A percentile compares a stretch with the other conserved stretches of the same genome.
Evolutionary conservation across 768 basidiomycete species (phyloP).

Genomic region (Pulveroboletus sp.): DNA sequence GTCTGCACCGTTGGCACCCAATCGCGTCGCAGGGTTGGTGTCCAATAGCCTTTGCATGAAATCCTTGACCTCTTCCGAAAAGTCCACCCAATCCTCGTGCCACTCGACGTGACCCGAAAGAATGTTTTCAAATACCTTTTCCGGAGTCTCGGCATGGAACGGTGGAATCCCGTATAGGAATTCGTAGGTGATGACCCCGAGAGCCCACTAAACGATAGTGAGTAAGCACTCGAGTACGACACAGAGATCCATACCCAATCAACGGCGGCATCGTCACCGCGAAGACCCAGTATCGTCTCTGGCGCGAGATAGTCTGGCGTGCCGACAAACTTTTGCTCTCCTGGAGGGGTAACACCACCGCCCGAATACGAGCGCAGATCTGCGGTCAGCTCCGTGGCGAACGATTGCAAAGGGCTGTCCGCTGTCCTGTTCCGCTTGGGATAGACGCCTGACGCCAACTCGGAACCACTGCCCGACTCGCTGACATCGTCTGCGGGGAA

Average conservation of each 20-base stretch:
- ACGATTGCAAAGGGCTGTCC: constrained; percentile 83
- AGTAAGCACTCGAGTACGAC: constrained; percentile 11
- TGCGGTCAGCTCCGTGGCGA: constrained; percentile 79
- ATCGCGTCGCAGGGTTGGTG: constrained; percentile 69
- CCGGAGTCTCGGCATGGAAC: constrained; percentile 95
- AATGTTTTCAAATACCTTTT: constrained; percentile 98
- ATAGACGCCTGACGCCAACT: constrained; percentile 59
- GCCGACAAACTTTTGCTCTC: constrained; percentile 92
- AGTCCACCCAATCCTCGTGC: constrained; percentile 92
- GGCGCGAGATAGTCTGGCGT: constrained; percentile 98
- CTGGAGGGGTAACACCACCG: constrained; percentile 65
- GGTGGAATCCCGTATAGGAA: constrained; percentile 96
- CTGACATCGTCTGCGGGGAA: constrained; percentile 73
- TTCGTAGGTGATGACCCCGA: constrained; percentile 97
- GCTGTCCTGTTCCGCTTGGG: constrained; percentile 46
- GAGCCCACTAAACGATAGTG: constrained; percentile 73
- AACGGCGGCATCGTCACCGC: constrained; percentile 91
- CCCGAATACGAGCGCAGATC: constrained; percentile 70
- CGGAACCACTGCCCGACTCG: constrained; percentile 84
- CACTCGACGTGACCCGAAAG: constrained; percentile 91
- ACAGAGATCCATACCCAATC: constrained; percentile 75
- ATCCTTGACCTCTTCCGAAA: constrained; percentile 80
- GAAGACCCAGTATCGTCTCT: constrained; percentile 90
- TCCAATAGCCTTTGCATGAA: constrained; percentile 87
- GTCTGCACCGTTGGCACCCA: constrained; percentile 83